A percentile compares a stretch with the other conserved stretches of the same genome.
phyloP scores from a whole-genome alignment of 805 yeast genomes.

The Alloascoidea hylecoeti region DNA sequence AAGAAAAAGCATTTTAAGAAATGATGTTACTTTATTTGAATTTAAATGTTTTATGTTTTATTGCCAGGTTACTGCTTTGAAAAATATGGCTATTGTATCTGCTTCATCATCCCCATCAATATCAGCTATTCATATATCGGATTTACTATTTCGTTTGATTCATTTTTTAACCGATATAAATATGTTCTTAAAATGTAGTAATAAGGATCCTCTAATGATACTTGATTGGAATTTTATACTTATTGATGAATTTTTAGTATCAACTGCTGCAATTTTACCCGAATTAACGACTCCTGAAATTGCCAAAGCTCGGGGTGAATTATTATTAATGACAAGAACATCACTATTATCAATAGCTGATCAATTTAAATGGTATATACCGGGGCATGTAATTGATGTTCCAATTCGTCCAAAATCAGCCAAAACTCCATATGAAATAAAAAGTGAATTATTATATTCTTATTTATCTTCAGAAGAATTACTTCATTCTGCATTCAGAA shows the following conservation, averaged over 20 bases:
- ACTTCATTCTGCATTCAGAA: constrained; percentile 29
- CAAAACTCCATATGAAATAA: constrained; percentile 5
- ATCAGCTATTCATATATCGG: constrained; percentile 25
- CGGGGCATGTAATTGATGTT: constrained; percentile 17
- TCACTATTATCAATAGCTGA: constrained; percentile 14
- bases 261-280: constrained; percentile 4
- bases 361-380: constrained; percentile 13
- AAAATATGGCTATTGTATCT: constrained; percentile 21
- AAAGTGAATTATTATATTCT: constrained; percentile 10
- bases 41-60: constrained; percentile 20
- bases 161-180: constrained; percentile 26
- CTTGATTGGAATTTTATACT: constrained; percentile 21
- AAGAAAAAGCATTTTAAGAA: constrained; percentile 3
- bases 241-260: constrained; percentile 25
- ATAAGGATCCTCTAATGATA: constrained; percentile 9
- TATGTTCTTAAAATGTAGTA: constrained; percentile 10
- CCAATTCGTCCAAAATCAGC: constrained; percentile 7
- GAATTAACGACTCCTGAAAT: constrained; percentile 17
- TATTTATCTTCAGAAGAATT: constrained; percentile 18
- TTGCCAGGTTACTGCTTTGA: constrained; percentile 21
- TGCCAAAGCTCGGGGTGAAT: constrained; percentile 24
- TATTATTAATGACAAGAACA: constrained; percentile 20
- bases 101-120: constrained; percentile 25
- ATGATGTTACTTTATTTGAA: constrained; percentile 10
- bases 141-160: constrained; percentile 19